Evolutionary conservation across 805 yeast genomes (phyloP), one percentile per base, ranked within the genome.

Genomic region (Kluyveromyces wickerhamii): DNA sequence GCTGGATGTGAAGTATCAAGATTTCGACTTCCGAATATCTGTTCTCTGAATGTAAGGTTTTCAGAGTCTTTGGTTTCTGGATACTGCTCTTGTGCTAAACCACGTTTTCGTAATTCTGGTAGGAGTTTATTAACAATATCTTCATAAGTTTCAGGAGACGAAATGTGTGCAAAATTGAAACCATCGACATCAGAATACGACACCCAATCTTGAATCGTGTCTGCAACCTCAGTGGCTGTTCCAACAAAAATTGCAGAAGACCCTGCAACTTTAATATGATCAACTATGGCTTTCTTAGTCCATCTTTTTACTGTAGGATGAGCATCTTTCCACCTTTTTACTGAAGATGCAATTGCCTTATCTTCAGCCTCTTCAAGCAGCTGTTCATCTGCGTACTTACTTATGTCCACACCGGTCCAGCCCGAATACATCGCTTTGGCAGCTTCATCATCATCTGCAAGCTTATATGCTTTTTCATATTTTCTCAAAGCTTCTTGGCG

Each of bases 351-450:
- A 5, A 60, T 51, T 1, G 63, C 62, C 37, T 59, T 56, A 20
- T 54, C 44, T 16, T 59, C 62, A 18, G 52, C 60, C 19, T 51
- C 47, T 8, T 44, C 44, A 15, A 67, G 43, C 34, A 63, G 68
- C 32, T 62, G 61, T 17, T 63, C 67, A 35, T 58, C 55, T 11
- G 40, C 53, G 44, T 54, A 66, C 17, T 51, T 45, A 19, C 62
- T 55, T 33, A 62, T 54, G 34, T 67, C 71, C 24, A 62, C 49
- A 5, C 67, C 69, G 10, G 65, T 61, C 69, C 71, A 66, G 3
- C 72, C 72, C 18, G 69, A 60, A 42, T 67, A 57, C 32, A 67
- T 48, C 0, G 68, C 68, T 31, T 63, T 59, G 1, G 69, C 69
- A n/a, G 69, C 71, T 38, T 65, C 71, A 6, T 55, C 47, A 40